Evolutionary conservation across 2,329 filamentous ascomycete species (phyloP), one percentile per base, ranked within the genome.

Genomic region (Xylaria sp.): DNA sequence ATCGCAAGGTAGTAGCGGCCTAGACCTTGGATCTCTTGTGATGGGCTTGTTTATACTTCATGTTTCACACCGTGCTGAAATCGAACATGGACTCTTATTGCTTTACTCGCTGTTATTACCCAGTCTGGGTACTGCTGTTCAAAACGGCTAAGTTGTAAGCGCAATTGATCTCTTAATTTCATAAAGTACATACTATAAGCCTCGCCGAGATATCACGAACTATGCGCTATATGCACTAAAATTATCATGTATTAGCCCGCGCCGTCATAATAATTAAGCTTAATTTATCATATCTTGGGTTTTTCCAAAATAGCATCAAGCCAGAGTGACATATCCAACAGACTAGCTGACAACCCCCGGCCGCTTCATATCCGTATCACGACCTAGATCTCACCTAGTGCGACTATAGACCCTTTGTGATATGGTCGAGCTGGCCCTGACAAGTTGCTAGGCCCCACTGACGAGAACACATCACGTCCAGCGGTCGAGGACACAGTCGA

Each of bases 301-400:
- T 58, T 60, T 70, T 76, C 75, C 73, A 79, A 79, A 79, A 79
- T 79, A 79, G 77, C 60, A 79, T 71, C 75, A 60, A 60, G n/a
- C 70, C 41, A 52, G 45, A 69, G 66, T 23, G 55, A 52, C 32
- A 30, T 45, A 63, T 69, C 59, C 53, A 64, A 13, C 48, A 45
- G 62, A 55, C 53, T 59, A 30, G 56, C 63, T 65, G 58, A 65
- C 65, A 25, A 23, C 46, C 53, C 68, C 65, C 59, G 60, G 56
- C 53, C 50, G 64, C 64, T 63, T 70, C 60, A 65, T 60, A 46
- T 63, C 63, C 53, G 41, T 28, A 20, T 57, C 48, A 58, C 57
- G 64, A 73, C 72, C 75, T 76, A 72, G 71, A 76, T 72, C 67
- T 67, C 66, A 63, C 20, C 43, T 36, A 30, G 59, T 66, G 52